A percentile compares a stretch with the other conserved stretches of the same genome.
phyloP scores from a whole-genome alignment of 225 moss, liverwort and hornwort species.

The Bryum argenteum region DNA sequence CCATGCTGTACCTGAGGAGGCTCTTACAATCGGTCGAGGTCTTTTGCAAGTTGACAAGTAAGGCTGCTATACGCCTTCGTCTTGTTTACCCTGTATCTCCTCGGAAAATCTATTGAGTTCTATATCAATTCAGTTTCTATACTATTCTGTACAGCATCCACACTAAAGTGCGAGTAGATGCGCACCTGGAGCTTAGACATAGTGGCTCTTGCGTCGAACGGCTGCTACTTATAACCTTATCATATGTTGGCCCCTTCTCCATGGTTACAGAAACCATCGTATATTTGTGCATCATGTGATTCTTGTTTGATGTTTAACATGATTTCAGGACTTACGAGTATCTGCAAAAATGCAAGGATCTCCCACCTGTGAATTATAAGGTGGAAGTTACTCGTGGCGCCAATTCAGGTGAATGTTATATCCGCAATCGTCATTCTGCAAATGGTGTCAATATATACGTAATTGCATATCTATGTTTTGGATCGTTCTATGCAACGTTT shows the following conservation, averaged over 20 bases:
- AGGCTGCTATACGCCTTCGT: slow-evolving; percentile 21
- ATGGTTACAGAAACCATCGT: not conserved
- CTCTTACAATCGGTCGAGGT: slow-evolving; percentile 92
- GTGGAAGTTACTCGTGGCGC: slow-evolving; percentile 70
- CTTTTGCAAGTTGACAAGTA: slow-evolving; percentile 94
- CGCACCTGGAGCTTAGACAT: not conserved
- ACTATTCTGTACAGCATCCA: not conserved
- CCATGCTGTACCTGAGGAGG: slow-evolving; percentile 67
- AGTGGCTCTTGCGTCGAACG: slow-evolving; percentile 9
- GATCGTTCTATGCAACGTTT: not conserved
- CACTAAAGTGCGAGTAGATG: slow-evolving; percentile 11
- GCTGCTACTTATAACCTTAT: not conserved
- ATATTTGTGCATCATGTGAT: not conserved
- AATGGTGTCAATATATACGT: not conserved
- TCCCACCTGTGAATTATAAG: slow-evolving; percentile 78
- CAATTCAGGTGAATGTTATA: slow-evolving; percentile 56
- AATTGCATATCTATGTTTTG: not conserved
- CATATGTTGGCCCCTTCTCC: not conserved
- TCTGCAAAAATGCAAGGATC: slow-evolving; percentile 75
- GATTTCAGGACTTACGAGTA: slow-evolving; percentile 84
- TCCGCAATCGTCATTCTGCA: slow-evolving; percentile 2
- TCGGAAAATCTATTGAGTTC: slow-evolving; percentile 5
- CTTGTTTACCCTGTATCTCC: slow-evolving; percentile 12
- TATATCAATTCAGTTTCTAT: not conserved
- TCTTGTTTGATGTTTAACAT: not conserved